phyloP scores from a whole-genome alignment of 371 early-diverging fungal species.

The Mucor piriformis region DNA sequence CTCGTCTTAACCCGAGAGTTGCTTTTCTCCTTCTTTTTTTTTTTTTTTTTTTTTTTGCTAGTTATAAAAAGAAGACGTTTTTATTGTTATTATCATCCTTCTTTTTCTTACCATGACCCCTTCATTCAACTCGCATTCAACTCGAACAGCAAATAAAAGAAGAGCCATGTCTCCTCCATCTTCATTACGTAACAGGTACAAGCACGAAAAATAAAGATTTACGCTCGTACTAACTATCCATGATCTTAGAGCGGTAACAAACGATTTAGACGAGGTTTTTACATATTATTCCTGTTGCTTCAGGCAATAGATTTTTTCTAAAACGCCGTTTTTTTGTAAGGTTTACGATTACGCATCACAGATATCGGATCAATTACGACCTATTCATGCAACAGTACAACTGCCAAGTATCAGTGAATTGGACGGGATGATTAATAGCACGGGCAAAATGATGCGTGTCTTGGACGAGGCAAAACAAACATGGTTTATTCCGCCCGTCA shows the following conservation, averaged over 20 bases:
- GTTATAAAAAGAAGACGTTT: not conserved
- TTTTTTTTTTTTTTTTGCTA: not conserved
- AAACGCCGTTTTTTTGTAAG: not conserved
- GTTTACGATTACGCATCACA: not conserved
- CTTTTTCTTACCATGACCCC: not conserved
- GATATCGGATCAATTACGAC: conserved; percentile 3
- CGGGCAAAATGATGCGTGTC: conserved; percentile 3
- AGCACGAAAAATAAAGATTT: not conserved
- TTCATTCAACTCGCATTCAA: conserved; percentile 1
- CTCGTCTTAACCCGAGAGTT: not conserved
- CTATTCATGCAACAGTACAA: conserved; percentile 6
- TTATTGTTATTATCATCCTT: not conserved
- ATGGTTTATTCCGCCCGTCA: conserved; percentile 4
- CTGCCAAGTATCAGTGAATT: conserved; percentile 20
- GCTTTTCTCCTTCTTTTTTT: not conserved
- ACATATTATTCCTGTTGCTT: not conserved
- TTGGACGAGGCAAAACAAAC: conserved; percentile 3
- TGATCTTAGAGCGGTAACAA: not conserved
- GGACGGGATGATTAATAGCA: conserved; percentile 10
- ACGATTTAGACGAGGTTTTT: not conserved
- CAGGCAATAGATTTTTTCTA: not conserved
- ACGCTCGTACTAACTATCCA: not conserved
- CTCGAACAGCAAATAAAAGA: not conserved
- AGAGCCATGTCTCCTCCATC: not conserved
- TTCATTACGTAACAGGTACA: not conserved